Conservation (phyloP, 305 asterid genomes). For the Fraxinus ornus region DNA sequence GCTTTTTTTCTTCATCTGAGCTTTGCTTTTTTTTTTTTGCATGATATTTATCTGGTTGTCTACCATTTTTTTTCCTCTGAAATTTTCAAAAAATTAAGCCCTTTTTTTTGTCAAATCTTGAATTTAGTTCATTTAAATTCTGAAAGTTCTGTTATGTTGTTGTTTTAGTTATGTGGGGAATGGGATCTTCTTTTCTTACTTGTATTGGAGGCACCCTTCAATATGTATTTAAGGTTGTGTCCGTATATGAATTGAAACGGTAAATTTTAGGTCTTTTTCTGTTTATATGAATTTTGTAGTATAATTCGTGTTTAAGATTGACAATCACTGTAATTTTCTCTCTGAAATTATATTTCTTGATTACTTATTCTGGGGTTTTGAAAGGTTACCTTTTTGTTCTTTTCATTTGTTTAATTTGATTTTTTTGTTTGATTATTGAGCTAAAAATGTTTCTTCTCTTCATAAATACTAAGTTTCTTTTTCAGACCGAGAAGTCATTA, state of each 20-base stretch:
- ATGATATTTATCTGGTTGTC: conserved; percentile 7
- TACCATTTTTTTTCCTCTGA: background rate
- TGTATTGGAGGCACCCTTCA: background rate
- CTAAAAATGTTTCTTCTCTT: background rate
- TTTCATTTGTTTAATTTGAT: background rate
- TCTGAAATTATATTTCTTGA: background rate
- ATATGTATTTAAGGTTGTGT: background rate
- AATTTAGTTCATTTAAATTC: background rate
- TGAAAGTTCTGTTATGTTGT: background rate
- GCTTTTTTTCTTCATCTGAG: background rate
- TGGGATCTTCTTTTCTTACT: conserved; percentile 24
- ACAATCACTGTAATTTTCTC: background rate
- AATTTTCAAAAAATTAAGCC: background rate
- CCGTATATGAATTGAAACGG: background rate
- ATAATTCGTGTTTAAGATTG: background rate
- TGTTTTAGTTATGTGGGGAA: conserved; percentile 14
- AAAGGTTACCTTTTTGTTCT: background rate
- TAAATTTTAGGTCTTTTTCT: background rate
- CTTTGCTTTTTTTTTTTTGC: background rate
- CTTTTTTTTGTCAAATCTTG: background rate
- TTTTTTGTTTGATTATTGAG: background rate
- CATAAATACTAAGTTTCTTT: background rate
- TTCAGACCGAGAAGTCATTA: background rate
- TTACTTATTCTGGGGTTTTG: background rate
- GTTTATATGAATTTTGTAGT: background rate